phyloP scores from a whole-genome alignment of 2,329 filamentous ascomycete genomes.

The Tolypocladium inflatum region DNA sequence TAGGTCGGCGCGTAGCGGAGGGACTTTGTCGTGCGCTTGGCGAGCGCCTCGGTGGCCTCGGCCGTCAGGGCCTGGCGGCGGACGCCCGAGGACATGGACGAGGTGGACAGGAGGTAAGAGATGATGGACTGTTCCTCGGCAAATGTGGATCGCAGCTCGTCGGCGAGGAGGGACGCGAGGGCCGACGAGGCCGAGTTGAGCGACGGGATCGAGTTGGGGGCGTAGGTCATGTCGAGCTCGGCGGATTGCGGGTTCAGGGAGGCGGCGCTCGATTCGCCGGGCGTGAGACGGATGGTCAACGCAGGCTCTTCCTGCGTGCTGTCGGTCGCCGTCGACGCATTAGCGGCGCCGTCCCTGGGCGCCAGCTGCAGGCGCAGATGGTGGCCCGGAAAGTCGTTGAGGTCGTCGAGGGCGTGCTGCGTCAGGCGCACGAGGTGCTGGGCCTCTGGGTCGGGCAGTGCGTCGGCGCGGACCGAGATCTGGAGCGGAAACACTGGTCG shows the following conservation, averaged over 20 bases:
- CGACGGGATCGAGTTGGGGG: slow-evolving; percentile 57
- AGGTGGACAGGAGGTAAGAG: slow-evolving; percentile 59
- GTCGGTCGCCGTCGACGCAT: slow-evolving; percentile 1
- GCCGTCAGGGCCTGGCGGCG: slow-evolving; percentile 36
- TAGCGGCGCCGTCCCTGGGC: slow-evolving; percentile 8
- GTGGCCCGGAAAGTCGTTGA: slow-evolving; percentile 78
- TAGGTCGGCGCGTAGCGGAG: slow-evolving; percentile 91
- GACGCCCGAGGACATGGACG: slow-evolving; percentile 39
- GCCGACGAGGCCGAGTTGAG: slow-evolving; percentile 60
- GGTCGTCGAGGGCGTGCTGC: slow-evolving; percentile 76
- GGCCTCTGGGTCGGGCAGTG: slow-evolving; percentile 56
- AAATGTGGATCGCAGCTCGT: slow-evolving; percentile 69
- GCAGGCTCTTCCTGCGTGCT: slow-evolving; percentile 43
- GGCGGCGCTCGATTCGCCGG: slow-evolving; percentile 50
- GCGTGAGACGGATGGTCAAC: slow-evolving; percentile 61
- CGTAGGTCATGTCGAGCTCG: slow-evolving; percentile 69
- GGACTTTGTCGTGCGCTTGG: slow-evolving; percentile 69
- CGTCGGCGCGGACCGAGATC: slow-evolving; percentile 65
- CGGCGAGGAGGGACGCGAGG: slow-evolving; percentile 69
- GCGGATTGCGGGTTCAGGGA: slow-evolving; percentile 60
- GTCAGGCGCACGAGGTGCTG: slow-evolving; percentile 69
- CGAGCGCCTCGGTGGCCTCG: slow-evolving; percentile 45
- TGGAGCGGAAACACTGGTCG: slow-evolving; percentile 79
- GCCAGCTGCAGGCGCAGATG: slow-evolving; percentile 51
- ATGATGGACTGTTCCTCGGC: slow-evolving; percentile 84